Base-by-base conservation (phyloP, 768 basidiomycete genomes). In the Filobasidium floriforme region DNA sequence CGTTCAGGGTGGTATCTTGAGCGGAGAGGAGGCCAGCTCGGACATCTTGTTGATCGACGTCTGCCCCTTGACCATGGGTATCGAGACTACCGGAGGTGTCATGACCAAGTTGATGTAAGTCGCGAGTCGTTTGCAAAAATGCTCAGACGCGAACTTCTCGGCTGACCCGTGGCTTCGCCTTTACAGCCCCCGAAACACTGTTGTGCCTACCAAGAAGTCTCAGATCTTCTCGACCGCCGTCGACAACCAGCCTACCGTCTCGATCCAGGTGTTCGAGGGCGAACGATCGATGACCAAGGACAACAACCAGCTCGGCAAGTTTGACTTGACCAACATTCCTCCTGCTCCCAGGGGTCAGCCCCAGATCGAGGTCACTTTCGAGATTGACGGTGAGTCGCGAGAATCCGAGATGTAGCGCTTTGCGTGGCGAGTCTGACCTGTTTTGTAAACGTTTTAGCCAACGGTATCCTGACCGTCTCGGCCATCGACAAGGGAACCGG, bases 221-320 rank as follows among this genome's bases (percentile, higher is more conserved):
- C 76, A 79, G 69, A 78, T 78, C 72, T 79, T 79, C 75, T 79
- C 78, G 22, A 79, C 78, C 43, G 77, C 77, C 63, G 76, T 78
- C 63, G 78, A 79, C 74, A 79, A 79, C 74, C 78, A 79, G 71
- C 77, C 78, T 26, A 77, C 76, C 66, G 78, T 79, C 55, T 68
- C 74, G 59, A 79, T 79, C 67, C 78, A 79, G 64, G 78, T 79
- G 62, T 81, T 72, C 67, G 94, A 98, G 83, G 94, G 93, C 81
- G 92, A 97, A 80, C 91, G 93, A 83, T 91, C 92, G 40, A 89
- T 92, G 76, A 96, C 93, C 67, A 96, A 93, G 84, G 94, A 97
- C 82, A 97, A 97, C 85, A 96, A 97, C 83, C 80, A 92, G 41
- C 89, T 98, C 77, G 94, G 94, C 78, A 96, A 98, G 82, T 98